A percentile compares a stretch with the other conserved stretches of the same genome.
Conservation (phyloP, 495 filamentous ascomycete species). For the Chaetomium fimeti region DNA sequence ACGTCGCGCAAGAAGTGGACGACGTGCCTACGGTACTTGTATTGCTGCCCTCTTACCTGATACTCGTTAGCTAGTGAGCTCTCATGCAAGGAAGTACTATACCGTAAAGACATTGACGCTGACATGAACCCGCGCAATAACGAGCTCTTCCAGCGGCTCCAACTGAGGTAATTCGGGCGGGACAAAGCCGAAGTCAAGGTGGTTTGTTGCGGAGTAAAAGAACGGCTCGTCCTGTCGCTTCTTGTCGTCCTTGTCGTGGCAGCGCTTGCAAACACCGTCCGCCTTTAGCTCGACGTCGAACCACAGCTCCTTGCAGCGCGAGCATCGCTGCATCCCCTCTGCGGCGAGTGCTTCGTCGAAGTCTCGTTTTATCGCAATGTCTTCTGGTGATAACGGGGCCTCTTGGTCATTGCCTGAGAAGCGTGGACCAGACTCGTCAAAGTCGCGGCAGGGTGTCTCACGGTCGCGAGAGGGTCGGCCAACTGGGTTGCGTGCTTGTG, state of each 20-base stretch:
- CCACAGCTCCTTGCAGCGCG: neutral
- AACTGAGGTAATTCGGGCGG: neutral
- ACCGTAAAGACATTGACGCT: conserved; percentile 4
- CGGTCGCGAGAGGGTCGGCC: no score
- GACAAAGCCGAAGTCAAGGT: neutral
- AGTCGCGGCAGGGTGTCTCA: no score
- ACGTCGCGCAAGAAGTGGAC: conserved; percentile 12
- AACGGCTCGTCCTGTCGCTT: conserved; percentile 7
- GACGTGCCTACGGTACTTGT: conserved; percentile 10
- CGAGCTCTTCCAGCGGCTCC: neutral
- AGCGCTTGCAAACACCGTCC: conserved; percentile 4
- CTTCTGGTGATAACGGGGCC: no score
- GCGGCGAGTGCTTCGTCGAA: no score
- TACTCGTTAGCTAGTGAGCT: neutral
- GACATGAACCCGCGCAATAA: neutral
- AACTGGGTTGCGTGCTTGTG: no score
- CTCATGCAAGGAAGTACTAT: neutral
- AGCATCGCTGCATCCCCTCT: conserved; percentile 7
- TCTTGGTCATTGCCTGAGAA: no score
- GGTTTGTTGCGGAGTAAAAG: neutral
- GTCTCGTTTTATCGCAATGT: no score
- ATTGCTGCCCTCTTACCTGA: conserved; percentile 1
- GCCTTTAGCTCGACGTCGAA: conserved; percentile 5
- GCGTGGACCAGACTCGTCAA: no score
- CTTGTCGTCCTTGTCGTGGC: conserved; percentile 15